phyloP scores from a whole-genome alignment of 2,329 filamentous ascomycete genomes.

The Zelopaecilomyces penicillatus region DNA sequence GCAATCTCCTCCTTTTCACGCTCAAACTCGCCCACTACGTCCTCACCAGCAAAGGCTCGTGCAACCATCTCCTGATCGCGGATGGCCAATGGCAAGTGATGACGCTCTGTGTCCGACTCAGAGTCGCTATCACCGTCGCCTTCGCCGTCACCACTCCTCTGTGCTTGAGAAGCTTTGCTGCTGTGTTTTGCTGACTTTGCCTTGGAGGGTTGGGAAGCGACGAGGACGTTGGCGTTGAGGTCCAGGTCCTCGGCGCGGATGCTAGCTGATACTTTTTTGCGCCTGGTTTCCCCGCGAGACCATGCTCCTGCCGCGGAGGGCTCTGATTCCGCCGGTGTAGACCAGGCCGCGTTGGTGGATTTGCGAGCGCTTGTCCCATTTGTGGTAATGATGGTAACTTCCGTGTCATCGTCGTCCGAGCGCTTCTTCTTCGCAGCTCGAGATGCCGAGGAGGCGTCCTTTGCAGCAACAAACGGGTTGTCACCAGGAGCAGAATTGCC shows the following conservation, averaged over 20 bases:
- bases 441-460: constrained; percentile 2
- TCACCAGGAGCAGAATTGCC: constrained; percentile 36
- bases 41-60: constrained; percentile 80
- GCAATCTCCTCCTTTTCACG: constrained; percentile 67
- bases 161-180: constrained; percentile 6
- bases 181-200: constrained; percentile 19
- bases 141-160: constrained; percentile 6
- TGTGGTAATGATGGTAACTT: constrained; percentile 19
- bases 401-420: constrained; percentile 17
- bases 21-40: constrained; percentile 73
- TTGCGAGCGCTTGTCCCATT: constrained; percentile 11
- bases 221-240: constrained; percentile 27
- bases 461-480: constrained; percentile 22
- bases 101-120: constrained; percentile 38
- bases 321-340: constrained; percentile 15
- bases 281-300: constrained; percentile 30
- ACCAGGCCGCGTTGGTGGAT: constrained; percentile 13
- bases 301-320: constrained; percentile 30
- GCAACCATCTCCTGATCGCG: constrained; percentile 62
- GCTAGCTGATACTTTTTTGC: constrained; percentile 30
- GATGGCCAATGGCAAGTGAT: constrained; percentile 49
- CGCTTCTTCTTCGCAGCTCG: constrained; percentile 21
- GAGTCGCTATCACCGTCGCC: constrained; percentile 25
- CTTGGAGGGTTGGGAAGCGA: constrained; percentile 22
- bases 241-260: constrained; percentile 31